A percentile compares a stretch with the other conserved stretches of the same genome.
Conservation (phyloP, 1,284 basidiomycete genomes). For the Ganoderma sp. region DNA sequence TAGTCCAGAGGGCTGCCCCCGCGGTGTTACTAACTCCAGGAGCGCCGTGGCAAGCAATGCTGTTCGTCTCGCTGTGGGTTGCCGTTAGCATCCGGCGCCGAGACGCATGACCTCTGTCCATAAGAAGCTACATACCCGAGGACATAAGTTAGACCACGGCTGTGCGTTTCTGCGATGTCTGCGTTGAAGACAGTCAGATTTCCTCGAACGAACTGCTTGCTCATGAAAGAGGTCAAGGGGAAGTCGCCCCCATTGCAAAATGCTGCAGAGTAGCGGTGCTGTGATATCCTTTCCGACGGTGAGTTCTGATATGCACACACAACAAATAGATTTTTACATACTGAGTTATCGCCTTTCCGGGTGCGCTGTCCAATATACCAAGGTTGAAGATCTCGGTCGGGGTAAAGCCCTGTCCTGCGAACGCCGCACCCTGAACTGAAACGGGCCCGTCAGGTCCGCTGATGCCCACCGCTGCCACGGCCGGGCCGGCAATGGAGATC, state of each 20-base stretch:
- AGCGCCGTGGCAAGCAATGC: constrained; percentile 55
- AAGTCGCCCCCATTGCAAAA: constrained; percentile 58
- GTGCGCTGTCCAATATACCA: constrained; percentile 42
- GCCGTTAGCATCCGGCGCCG: background rate
- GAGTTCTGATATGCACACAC: background rate
- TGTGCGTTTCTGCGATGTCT: constrained; percentile 56
- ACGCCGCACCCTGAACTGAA: constrained; percentile 58
- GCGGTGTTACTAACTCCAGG: constrained; percentile 73
- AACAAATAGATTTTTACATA: constrained; percentile 30
- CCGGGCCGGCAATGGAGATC: constrained; percentile 37
- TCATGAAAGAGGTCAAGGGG: constrained; percentile 63
- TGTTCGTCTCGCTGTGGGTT: constrained; percentile 38
- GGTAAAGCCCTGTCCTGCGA: constrained; percentile 61
- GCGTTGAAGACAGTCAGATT: constrained; percentile 57
- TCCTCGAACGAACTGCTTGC: constrained; percentile 59
- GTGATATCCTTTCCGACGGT: constrained; percentile 54
- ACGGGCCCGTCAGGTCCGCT: constrained; percentile 40
- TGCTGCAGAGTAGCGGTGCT: constrained; percentile 63
- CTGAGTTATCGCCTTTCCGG: constrained; percentile 42
- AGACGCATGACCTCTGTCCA: background rate
- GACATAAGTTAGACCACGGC: constrained; percentile 58
- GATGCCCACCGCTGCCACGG: constrained; percentile 41
- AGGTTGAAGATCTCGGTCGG: constrained; percentile 54
- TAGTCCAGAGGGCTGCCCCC: constrained; percentile 70
- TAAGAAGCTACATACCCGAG: constrained; percentile 51